These are phyloP conservation scores for Scheffersomyces insectosa DNA, from an alignment of 1,139 yeast species.

Conservation along the genomic window DNA sequence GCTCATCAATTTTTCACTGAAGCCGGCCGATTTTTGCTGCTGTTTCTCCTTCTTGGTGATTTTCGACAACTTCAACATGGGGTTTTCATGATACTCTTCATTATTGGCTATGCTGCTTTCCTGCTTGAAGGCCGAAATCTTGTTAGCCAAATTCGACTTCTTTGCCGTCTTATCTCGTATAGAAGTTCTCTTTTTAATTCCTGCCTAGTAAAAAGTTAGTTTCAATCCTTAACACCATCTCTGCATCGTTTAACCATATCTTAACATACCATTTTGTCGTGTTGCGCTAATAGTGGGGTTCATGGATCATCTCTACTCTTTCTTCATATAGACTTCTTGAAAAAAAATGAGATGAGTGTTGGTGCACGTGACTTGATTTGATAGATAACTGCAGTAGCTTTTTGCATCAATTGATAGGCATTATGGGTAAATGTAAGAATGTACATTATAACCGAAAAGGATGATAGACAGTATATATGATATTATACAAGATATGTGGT, in stretches of 20 bases:
- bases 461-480: too few species aligned
- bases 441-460: too few species aligned
- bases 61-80: conserved; percentile 55
- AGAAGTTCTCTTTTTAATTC: conserved; percentile 37
- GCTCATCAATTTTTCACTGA: conserved; percentile 27
- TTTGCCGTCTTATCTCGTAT: conserved; percentile 36
- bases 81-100: conserved; percentile 40
- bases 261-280: background rate
- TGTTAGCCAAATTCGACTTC: conserved; percentile 20
- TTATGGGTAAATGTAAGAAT: too few species aligned
- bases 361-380: too few species aligned
- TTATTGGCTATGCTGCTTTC: conserved; percentile 11
- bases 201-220: conserved; percentile 22
- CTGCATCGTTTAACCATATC: background rate
- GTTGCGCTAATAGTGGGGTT: background rate
- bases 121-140: conserved; percentile 28
- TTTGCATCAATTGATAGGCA: too few species aligned
- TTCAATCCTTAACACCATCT: conserved; percentile 6
- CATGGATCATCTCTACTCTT: background rate
- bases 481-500: too few species aligned
- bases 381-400: too few species aligned
- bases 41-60: conserved; percentile 58
- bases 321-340: background rate
- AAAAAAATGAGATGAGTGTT: background rate
- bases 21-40: conserved; percentile 30